phyloP scores from a whole-genome alignment of 306 rosid species.

The Cucumis cinereus region DNA sequence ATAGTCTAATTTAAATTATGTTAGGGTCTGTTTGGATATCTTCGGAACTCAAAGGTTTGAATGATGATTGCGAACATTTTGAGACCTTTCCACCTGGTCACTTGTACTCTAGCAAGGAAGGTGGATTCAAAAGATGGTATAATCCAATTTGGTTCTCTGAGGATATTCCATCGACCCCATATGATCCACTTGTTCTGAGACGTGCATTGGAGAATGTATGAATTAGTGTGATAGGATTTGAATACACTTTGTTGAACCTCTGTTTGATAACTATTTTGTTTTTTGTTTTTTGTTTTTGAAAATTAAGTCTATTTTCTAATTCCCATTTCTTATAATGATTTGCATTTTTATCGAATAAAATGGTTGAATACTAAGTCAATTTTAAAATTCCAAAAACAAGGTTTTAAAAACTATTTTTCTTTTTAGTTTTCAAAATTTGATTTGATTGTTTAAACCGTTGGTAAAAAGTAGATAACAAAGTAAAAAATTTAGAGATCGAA shows the following conservation, averaged over 20 bases:
- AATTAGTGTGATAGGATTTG: not conserved
- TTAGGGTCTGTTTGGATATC: slow-evolving; percentile 90
- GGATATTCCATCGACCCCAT: slow-evolving; percentile 67
- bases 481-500: no score
- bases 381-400: no score
- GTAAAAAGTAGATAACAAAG: no score
- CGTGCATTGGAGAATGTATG: slow-evolving; percentile 62
- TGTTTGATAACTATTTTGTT: no score
- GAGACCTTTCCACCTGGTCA: slow-evolving; percentile 90
- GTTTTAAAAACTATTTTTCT: no score
- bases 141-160: slow-evolving; percentile 89
- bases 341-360: no score
- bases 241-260: not conserved
- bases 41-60: slow-evolving; percentile 77
- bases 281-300: no score
- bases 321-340: no score
- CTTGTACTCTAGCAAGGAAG: slow-evolving; percentile 80
- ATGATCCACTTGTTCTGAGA: slow-evolving; percentile 77
- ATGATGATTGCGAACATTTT: slow-evolving; percentile 88
- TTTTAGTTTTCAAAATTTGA: no score
- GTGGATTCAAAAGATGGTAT: slow-evolving; percentile 68
- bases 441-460: no score
- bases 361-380: no score
- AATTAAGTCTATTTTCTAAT: no score
- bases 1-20: not conserved